Evolutionary conservation across 306 rosid genomes (phyloP), one percentile per base, ranked within the genome.

Genomic region (Cotoneaster glaucophyllus): DNA sequence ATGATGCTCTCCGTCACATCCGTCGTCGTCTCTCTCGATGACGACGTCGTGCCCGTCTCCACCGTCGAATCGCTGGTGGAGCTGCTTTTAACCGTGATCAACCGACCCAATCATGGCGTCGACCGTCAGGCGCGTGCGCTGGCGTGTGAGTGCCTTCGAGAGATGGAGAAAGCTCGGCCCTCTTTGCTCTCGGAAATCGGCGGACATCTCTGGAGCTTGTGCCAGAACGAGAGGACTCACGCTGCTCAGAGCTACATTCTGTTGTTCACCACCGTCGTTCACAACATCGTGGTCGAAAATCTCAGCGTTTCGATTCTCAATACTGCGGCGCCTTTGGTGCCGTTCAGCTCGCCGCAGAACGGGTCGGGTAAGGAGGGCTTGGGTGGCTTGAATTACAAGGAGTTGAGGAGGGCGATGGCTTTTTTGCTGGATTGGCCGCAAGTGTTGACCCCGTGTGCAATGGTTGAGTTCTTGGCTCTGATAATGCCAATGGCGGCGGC

Each of bases 171-270:
- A 17, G 83, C 91, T 17, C 78, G 82, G 44, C 97, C 97, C 28
- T 79, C 94, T 67, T 80, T 95, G 54, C 96, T 95, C 21, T 92
- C 97, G 8, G 92, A 90, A 12, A 85, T 90, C 18, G 91, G 86
- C 21, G 98, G 96, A 1, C 97, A 95, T 72, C 78, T 95, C 19
- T 95, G 98, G 98, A 80, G 88, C 65, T 45, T 92, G 59, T 95
- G 96, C 87, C 98, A 89, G 85, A 90, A 76, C 81, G 98, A 95
- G 81, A 85, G 98, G 56, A 95, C 98, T 18, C 98, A 95, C 82
- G 91, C 90, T 44, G 91, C 92, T 0, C 98, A 95, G 73, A 77
- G 86, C 62, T 95, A 95, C 67, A 84, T 92, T 56, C 85, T 95
- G 43, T 78, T 95, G 17, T 90, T 95, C 81, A 83, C 92, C 1